phyloP scores from a whole-genome alignment of 2,329 filamentous ascomycete species.

The Neonectria coccinea region DNA sequence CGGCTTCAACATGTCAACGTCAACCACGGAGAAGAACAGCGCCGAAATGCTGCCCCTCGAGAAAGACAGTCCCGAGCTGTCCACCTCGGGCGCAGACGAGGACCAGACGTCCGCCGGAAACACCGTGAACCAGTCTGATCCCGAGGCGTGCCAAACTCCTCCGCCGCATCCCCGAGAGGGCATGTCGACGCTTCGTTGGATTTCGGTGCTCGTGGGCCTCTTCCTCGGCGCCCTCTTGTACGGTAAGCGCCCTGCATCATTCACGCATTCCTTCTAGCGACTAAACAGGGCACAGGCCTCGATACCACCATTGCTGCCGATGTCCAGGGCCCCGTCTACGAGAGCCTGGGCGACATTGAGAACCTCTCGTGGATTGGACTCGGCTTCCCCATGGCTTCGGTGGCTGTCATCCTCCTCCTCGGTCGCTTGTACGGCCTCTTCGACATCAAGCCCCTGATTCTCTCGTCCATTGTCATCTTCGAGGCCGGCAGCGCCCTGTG shows the following conservation, averaged over 20 bases:
- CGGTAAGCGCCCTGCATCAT: neutral
- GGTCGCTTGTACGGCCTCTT: slow-evolving; percentile 35
- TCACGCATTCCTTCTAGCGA: no score
- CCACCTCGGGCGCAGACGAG: neutral
- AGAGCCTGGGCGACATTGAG: slow-evolving; percentile 8
- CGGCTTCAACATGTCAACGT: neutral
- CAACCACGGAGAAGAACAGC: neutral
- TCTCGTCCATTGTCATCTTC: slow-evolving; percentile 38
- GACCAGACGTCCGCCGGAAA: neutral
- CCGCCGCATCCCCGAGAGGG: neutral
- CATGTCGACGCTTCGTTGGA: neutral
- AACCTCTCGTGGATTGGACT: slow-evolving; percentile 13
- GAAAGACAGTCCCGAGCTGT: neutral
- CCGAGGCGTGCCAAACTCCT: neutral
- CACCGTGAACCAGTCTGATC: neutral
- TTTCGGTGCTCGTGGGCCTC: neutral
- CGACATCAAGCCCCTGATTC: slow-evolving; percentile 38
- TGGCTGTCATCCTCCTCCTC: slow-evolving; percentile 14
- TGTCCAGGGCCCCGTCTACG: slow-evolving; percentile 5
- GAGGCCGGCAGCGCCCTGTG: slow-evolving; percentile 50
- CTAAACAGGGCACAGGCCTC: neutral
- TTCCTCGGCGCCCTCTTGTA: slow-evolving; percentile 4
- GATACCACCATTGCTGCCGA: slow-evolving; percentile 16
- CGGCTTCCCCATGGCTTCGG: slow-evolving; percentile 14
- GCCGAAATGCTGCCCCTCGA: neutral